Percentiles rank a stretch among this genome's conserved stretches.
phyloP scores from a whole-genome alignment of 1,284 basidiomycete genomes.

The Somion occarium region DNA sequence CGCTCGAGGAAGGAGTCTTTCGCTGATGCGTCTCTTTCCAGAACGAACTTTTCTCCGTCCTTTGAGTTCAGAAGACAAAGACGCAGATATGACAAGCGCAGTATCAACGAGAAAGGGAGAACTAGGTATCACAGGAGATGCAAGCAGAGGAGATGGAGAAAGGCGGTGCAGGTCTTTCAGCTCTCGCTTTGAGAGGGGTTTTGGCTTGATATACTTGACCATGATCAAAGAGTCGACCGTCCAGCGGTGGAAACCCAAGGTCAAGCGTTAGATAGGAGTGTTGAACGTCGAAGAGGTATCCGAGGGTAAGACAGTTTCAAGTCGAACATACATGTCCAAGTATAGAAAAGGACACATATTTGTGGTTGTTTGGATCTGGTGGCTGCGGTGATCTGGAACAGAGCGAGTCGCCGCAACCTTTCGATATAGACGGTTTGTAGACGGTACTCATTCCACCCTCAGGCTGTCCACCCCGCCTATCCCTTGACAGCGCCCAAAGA shows the following conservation, averaged over 20 bases:
- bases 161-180: conserved; percentile 7
- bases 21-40: not conserved
- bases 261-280: not conserved
- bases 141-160: not conserved
- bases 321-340: not conserved
- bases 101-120: not conserved
- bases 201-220: conserved; percentile 14
- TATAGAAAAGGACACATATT: not conserved
- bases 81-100: not conserved
- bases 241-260: not conserved
- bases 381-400: not conserved
- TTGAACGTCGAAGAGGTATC: not conserved
- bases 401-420: no score
- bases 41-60: not conserved
- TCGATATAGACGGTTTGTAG: no score
- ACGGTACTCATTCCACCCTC: no score
- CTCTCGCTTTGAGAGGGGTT: conserved; percentile 11
- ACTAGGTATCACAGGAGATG: not conserved
- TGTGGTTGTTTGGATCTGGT: not conserved
- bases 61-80: not conserved
- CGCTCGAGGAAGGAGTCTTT: conserved; percentile 9
- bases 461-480: no score
- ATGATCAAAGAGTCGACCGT: conserved; percentile 7
- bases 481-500: no score
- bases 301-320: not conserved